Evolutionary conservation across 768 basidiomycete species (phyloP), one percentile per base, ranked within the genome.

Genomic region (Tylopilus plumbeoviolaceoides): DNA sequence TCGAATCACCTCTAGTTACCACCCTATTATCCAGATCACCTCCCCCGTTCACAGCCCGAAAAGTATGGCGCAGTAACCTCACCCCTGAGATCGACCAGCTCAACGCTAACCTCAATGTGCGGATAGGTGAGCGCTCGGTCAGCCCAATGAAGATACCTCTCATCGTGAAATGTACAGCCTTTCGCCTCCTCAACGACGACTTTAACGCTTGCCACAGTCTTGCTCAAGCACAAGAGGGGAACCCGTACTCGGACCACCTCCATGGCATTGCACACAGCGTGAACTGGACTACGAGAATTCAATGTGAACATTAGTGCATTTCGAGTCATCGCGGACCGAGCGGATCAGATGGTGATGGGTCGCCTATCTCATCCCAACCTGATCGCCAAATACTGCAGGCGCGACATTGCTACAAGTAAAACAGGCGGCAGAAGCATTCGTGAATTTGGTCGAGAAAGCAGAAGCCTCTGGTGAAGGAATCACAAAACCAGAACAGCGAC

Each of bases 211-310:
- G n/a, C n/a, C n/a, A n/a, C n/a, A n/a, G n/a, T n/a, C n/a, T n/a
- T n/a, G n/a, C n/a, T n/a, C n/a, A 62, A 12, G 43, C 61, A 20
- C 58, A 47, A 9, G 61, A 60, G n/a, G n/a, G n/a, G n/a, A n/a
- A n/a, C n/a, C n/a, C n/a, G n/a, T n/a, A n/a, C 45, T 30, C 56
- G 30, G 56, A 65, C 31, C 62, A 64, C 42, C 35, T 61, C 31
- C 55, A 66, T 28, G 53, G 57, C 21, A 61, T 64, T 25, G 56
- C 54, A 23, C 61, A 66, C 41, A 57, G 59, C 55, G 64, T 18
- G 64, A 63, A 39, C 62, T 62, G 18, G 59, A 66, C 27, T 61
- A 64, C 28, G 20, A 25, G 40, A 53, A 52, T 23, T 50, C 52
- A 50, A 58, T 45, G 56, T 58, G n/a, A 44, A 64, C 7, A 5